Evolutionary conservation across 2,329 filamentous ascomycete species (phyloP).

Genomic region (Pseudofabraea citricarpa): DNA sequence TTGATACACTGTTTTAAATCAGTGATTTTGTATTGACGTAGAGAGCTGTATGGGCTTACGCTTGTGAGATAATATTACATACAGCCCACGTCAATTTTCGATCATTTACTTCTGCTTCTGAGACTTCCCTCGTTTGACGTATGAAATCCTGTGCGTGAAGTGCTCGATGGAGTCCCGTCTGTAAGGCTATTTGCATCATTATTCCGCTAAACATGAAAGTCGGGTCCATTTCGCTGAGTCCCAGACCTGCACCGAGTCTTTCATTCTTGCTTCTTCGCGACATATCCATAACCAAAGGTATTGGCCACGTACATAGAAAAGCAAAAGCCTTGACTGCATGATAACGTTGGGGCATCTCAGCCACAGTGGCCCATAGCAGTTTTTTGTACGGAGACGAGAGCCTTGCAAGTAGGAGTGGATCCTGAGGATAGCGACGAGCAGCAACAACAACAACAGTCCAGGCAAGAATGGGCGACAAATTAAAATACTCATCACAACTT

Average conservation of each 20-base stretch:
- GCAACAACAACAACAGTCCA: constrained; percentile 63
- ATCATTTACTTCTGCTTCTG: constrained; percentile 32
- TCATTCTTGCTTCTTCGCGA: neutral
- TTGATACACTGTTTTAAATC: constrained; percentile 45
- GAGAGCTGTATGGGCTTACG: constrained; percentile 33
- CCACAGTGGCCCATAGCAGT: constrained; percentile 17
- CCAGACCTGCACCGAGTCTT: neutral
- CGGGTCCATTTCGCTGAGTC: constrained; percentile 13
- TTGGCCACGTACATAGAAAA: constrained; percentile 24
- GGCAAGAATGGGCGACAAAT: constrained; percentile 55
- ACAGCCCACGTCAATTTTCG: constrained; percentile 63
- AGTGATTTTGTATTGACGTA: neutral
- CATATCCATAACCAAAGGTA: constrained; percentile 13
- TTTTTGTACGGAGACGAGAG: constrained; percentile 12
- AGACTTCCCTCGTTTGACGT: constrained; percentile 9
- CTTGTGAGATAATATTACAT: constrained; percentile 64
- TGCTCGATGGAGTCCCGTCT: constrained; percentile 23
- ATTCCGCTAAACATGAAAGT: constrained; percentile 24
- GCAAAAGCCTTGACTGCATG: constrained; percentile 20
- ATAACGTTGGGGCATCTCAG: constrained; percentile 14
- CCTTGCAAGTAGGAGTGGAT: constrained; percentile 42
- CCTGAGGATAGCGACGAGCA: constrained; percentile 51
- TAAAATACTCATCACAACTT: constrained; percentile 51
- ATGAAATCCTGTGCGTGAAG: constrained; percentile 11
- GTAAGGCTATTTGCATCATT: constrained; percentile 24